Conservation (phyloP, 1,284 basidiomycete genomes). For the Stereum hirsutum region DNA sequence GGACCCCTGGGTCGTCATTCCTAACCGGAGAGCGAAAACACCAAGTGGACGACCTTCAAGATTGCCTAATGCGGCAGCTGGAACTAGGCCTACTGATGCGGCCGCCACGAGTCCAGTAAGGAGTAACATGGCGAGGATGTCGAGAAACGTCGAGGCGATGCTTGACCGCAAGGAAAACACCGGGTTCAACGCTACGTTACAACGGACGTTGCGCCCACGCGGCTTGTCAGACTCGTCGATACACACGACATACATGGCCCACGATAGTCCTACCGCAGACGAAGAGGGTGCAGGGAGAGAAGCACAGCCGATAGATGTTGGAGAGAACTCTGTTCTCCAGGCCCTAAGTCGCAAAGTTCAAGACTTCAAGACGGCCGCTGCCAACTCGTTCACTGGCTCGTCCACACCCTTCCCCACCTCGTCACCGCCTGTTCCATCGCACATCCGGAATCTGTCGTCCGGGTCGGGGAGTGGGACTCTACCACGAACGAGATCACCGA, state of each 20-base stretch:
- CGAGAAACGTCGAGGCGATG: constrained; percentile 49
- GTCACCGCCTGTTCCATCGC: neutral
- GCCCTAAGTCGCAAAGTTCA: constrained; percentile 43
- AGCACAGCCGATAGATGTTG: constrained; percentile 16
- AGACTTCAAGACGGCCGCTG: constrained; percentile 21
- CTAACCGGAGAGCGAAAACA: too few species aligned
- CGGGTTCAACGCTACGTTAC: constrained; percentile 32
- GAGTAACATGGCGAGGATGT: constrained; percentile 12
- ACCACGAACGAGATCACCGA: constrained; percentile 4
- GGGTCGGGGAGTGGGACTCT: neutral
- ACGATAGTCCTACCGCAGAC: constrained; percentile 28
- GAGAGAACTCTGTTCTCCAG: constrained; percentile 36
- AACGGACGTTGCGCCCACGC: constrained; percentile 64
- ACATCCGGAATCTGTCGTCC: neutral
- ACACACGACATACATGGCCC: constrained; percentile 67
- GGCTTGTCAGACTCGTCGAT: constrained; percentile 89
- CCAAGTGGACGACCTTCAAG: constrained; percentile 2
- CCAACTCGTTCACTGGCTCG: neutral
- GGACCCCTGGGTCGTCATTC: constrained; percentile 63
- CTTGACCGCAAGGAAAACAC: constrained; percentile 46
- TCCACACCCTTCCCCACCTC: neutral
- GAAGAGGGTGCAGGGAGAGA: constrained; percentile 4
- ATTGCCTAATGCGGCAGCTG: constrained; percentile 5
- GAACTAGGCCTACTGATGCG: neutral
- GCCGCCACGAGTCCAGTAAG: constrained; percentile 5